A percentile compares a stretch with the other conserved stretches of the same genome.
phyloP scores from a whole-genome alignment of 2,329 filamentous ascomycete species.

The Aspergillus terreus region DNA sequence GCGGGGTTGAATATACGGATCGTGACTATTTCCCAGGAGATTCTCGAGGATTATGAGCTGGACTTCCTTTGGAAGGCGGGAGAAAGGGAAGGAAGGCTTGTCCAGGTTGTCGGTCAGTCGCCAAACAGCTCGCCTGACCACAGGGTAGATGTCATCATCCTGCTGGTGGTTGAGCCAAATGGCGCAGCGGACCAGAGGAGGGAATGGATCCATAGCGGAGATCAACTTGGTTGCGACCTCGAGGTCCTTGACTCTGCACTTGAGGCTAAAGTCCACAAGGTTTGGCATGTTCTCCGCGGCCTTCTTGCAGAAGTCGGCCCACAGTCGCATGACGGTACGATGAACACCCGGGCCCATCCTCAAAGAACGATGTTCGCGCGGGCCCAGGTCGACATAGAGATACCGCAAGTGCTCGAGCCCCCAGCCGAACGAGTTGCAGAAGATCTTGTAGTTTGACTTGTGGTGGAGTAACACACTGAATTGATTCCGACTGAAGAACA shows the following conservation, averaged over 20 bases:
- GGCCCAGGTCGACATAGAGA: constrained; percentile 20
- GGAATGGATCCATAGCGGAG: constrained; percentile 17
- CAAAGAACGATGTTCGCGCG: constrained; percentile 16
- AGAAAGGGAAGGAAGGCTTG: constrained; percentile 17
- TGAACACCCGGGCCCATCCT: constrained; percentile 12
- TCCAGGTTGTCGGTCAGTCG: constrained; percentile 14
- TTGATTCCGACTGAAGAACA: constrained; percentile 15
- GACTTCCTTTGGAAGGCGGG: constrained; percentile 23
- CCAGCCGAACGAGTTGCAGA: constrained; percentile 11
- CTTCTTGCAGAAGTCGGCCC: constrained; percentile 18
- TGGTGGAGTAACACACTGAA: constrained; percentile 15
- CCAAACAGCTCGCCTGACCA: constrained; percentile 14
- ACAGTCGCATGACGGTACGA: constrained; percentile 12
- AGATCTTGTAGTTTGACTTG: constrained; percentile 12
- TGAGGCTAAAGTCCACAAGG: constrained; percentile 19
- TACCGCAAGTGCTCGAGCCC: constrained; percentile 11
- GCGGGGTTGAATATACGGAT: constrained; percentile 11
- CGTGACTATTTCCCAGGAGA: constrained; percentile 12
- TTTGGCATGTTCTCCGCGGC: constrained; percentile 11
- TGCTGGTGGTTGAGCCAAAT: constrained; percentile 15
- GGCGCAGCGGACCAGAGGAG: constrained; percentile 17
- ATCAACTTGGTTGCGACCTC: constrained; percentile 16
- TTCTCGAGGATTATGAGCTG: constrained; percentile 22
- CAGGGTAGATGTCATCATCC: constrained; percentile 12
- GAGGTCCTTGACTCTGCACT: constrained; percentile 18